These are phyloP conservation scores for Macaranga tanarius DNA, from an alignment of 441 rosid species.

Conservation along the genomic window DNA sequence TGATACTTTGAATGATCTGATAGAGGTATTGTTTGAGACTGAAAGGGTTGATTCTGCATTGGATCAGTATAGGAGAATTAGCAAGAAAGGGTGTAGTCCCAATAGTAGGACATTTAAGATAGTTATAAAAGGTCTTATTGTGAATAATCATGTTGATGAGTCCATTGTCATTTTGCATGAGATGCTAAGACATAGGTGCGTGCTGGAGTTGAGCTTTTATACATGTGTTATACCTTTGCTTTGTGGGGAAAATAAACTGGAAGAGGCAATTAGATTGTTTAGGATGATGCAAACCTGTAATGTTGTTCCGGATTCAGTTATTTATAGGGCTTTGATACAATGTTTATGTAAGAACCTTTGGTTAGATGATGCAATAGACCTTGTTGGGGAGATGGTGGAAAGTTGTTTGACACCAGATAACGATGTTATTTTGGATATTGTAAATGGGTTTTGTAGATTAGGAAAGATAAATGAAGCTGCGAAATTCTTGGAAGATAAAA, in stretches of 20 bases:
- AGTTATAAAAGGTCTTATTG: conserved; percentile 40
- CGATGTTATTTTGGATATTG: conserved; percentile 36
- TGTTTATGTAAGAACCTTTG: conserved; percentile 41
- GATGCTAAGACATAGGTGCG: conserved; percentile 34
- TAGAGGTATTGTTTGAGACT: conserved; percentile 47
- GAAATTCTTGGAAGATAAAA: conserved; percentile 43
- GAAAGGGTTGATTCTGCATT: conserved; percentile 41
- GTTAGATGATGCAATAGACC: conserved; percentile 38
- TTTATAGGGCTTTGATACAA: conserved; percentile 33
- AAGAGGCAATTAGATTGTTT: conserved; percentile 40
- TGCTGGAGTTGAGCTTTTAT: conserved; percentile 37
- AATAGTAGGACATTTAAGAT: conserved; percentile 46
- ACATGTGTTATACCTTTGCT: conserved; percentile 37
- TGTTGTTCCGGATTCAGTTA: conserved; percentile 31
- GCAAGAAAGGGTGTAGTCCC: conserved; percentile 45
- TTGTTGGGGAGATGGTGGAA: conserved; percentile 45
- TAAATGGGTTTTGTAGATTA: conserved; percentile 38
- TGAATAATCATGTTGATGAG: conserved; percentile 32
- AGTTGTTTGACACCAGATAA: conserved; percentile 25
- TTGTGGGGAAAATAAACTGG: conserved; percentile 40
- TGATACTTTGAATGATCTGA: conserved; percentile 45
- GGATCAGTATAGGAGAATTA: conserved; percentile 52
- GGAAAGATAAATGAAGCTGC: conserved; percentile 36
- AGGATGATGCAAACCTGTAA: conserved; percentile 41
- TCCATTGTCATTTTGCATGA: conserved; percentile 37